A percentile compares a stretch with the other conserved stretches of the same genome.
These are phyloP conservation scores for Cladosporium sp. DNA, from an alignment of 2,329 filamentous ascomycete genomes.

Conservation along the genomic window DNA sequence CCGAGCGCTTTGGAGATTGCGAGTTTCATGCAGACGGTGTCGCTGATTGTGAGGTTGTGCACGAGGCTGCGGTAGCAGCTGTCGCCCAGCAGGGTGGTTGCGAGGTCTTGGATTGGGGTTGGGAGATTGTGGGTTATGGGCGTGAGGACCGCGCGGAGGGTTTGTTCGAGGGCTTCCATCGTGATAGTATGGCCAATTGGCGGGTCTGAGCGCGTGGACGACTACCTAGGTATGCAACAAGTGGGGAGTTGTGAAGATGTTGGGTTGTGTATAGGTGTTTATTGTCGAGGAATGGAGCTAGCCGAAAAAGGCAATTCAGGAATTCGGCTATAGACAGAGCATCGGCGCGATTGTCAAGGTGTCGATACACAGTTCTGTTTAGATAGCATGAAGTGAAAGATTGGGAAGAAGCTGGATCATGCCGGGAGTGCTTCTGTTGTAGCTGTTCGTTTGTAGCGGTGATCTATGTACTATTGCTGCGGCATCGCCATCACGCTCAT, in stretches of 20 bases:
- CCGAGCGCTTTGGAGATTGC: slow-evolving; percentile 89
- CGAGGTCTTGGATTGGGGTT: slow-evolving; percentile 67
- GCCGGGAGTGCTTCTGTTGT: no score
- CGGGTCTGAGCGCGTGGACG: no score
- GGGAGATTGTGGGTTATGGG: slow-evolving; percentile 53
- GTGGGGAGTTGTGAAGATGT: background rate
- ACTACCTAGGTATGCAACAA: background rate
- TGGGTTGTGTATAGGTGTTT: slow-evolving; percentile 4
- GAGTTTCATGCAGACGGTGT: slow-evolving; percentile 78
- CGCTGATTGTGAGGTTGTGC: slow-evolving; percentile 74
- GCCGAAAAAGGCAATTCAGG: background rate
- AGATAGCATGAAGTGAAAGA: no score
- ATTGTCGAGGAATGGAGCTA: slow-evolving; percentile 3
- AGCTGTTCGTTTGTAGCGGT: background rate
- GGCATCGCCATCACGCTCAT: slow-evolving; percentile 6
- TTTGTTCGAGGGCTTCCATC: slow-evolving; percentile 44
- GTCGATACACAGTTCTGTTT: no score
- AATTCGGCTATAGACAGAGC: background rate
- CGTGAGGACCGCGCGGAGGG: slow-evolving; percentile 40
- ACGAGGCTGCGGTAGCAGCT: slow-evolving; percentile 82
- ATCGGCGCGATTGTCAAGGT: background rate
- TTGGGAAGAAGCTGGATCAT: no score
- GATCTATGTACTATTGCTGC: background rate
- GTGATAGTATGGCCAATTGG: slow-evolving; percentile 11
- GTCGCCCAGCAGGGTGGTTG: slow-evolving; percentile 74